Base-by-base conservation (phyloP, 2,329 filamentous ascomycete genomes). In the Pseudonectria buxi region DNA sequence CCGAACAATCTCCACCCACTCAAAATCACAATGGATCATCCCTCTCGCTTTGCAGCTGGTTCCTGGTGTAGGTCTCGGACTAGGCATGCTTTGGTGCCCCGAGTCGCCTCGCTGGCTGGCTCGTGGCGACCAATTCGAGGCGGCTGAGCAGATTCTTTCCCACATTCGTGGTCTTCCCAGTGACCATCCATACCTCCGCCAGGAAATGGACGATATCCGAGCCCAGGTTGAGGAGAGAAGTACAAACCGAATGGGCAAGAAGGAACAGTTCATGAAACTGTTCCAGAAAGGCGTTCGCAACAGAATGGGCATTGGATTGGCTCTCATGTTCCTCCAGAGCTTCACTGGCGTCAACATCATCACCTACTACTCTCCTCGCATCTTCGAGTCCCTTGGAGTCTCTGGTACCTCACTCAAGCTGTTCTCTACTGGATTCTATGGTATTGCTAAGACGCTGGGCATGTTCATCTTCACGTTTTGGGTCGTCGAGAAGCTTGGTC, bases 131-230 rank as follows among this genome's bases (percentile, higher is more conserved):
- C 63, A 67, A 34, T 75, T 70, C 69, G 74, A 78, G 32, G 62
- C 69, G 32, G 55, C 48, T 4, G 33, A 32, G 10, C 33, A 33
- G 2, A 55, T 61, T 4, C 50, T 64, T 7, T 36, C 51, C 7
- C 47, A 47, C 31, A 46, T 63, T 11, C 55, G 61, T 2, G 49
- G 53, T 25, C 54, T 65, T 7, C 55, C 57, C 6, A 30, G 28
- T 2, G 47, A 58, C 16, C 56, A 63, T 28, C 45, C 54, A 2
- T 64, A 64, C 37, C 38, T 54, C 30, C 43, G 37, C 7, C 47
- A 56, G 7, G 72, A 77, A 48, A 72, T 73, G 46, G 57, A 63
- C 30, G 73, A 78, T 40, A 78, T 78, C 43, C 68, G 68, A 26
- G 57, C 62, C 4, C 76, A 76, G 6, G 74, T 79, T 15, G 63